Evolutionary conservation across 2,329 filamentous ascomycete genomes (phyloP), one percentile per base, ranked within the genome.

Genomic region (Xylariaceae sp.): DNA sequence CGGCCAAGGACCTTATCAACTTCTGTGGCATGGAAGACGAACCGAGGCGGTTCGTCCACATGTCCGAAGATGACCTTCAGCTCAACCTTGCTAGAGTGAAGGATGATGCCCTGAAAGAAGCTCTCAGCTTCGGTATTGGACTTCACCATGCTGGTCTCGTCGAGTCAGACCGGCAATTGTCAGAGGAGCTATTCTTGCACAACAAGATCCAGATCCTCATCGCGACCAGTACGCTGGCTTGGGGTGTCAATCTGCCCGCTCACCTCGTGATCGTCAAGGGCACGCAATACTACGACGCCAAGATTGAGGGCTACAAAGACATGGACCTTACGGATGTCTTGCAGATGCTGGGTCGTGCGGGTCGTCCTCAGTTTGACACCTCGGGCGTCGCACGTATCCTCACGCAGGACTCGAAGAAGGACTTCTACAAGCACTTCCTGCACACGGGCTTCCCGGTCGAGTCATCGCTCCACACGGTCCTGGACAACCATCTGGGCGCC

Each of bases 11-110:
- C 51, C 65, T 98, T 21, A 95, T 98, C 62, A 96, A 95, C 53
- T 85, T 88, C 47, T 98, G 92, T 53, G 92, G 92, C 28, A 94
- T 98, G 86, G 92, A 98, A 56, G 92, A 98, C 52, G 92, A 98
- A 48, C 92, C 92, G 11, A 78, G 92, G 36, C 78, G 90, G 3
- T 98, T 98, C 61, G 71, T 98, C 14, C 77, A 79, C 42, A 94
- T 98, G 84, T 84, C 84, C 3, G 93, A 98, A 56, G 92, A 96
- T 11, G 90, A 96, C 46, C 67, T 98, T 21, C 80, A 92, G 44
- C 63, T 90, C 15, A 92, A 95, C 48, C 76, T 96, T n/a, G 64
- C 80, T 2, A 72, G 88, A 13, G 89, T 95, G 44, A 94, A 96
- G 57, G 93, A 98, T 46, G 87, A 94, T 36, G 85, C 90, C 0